phyloP scores from a whole-genome alignment of 2,329 filamentous ascomycete species.

The Erysiphe pisi region DNA sequence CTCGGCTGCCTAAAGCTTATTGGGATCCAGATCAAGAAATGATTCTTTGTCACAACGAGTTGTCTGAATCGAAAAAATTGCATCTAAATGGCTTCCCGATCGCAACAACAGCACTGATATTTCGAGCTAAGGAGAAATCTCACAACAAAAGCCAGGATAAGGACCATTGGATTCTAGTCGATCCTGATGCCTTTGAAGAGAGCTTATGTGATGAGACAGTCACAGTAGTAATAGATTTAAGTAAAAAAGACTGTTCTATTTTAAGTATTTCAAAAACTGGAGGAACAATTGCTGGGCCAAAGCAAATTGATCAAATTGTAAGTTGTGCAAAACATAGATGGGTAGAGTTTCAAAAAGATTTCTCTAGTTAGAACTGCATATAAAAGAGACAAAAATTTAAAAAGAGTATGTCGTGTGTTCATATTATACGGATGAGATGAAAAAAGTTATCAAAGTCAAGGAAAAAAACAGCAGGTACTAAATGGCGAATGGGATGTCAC shows the following conservation, averaged over 20 bases:
- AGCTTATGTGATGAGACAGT: conserved; percentile 69
- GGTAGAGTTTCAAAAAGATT: conserved; percentile 39
- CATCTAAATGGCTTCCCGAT: conserved; percentile 58
- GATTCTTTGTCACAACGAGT: conserved; percentile 60
- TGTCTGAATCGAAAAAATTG: conserved; percentile 47
- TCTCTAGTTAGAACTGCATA: too few species aligned
- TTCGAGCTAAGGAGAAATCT: conserved; percentile 46
- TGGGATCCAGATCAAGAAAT: conserved; percentile 76
- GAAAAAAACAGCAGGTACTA: too few species aligned
- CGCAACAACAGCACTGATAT: conserved; percentile 66
- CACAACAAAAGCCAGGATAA: conserved; percentile 41
- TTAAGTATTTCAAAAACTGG: conserved; percentile 73
- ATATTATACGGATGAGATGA: too few species aligned
- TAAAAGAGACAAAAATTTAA: too few species aligned
- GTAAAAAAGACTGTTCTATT: conserved; percentile 44
- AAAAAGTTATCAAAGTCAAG: too few species aligned
- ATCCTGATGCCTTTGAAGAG: conserved; percentile 87
- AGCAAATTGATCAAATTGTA: conserved; percentile 51
- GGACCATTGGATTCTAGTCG: conserved; percentile 65
- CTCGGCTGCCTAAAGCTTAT: conserved; percentile 62
- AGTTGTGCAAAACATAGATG: conserved; percentile 53
- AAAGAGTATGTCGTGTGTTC: too few species aligned
- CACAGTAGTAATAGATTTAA: conserved; percentile 65
- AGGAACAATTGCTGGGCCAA: conserved; percentile 57
- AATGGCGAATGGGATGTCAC: too few species aligned